A percentile compares a stretch with the other conserved stretches of the same genome.
phyloP scores from a whole-genome alignment of 768 basidiomycete genomes.

The Collybia sp. region DNA sequence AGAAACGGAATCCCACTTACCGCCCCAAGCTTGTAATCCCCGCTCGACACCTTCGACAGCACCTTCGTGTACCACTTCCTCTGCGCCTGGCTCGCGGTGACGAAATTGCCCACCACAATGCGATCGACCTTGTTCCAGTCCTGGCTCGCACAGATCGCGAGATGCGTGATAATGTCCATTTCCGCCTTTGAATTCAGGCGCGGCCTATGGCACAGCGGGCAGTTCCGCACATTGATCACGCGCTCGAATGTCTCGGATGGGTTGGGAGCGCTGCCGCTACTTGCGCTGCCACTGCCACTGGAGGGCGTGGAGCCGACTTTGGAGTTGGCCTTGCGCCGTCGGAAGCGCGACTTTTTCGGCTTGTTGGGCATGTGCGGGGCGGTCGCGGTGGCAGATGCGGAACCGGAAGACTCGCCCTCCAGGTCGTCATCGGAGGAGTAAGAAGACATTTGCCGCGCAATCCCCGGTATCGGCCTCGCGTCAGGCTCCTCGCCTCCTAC shows the following conservation, averaged over 20 bases:
- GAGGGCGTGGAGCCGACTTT: conserved; percentile 10
- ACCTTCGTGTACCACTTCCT: neutral
- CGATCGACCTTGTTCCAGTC: neutral
- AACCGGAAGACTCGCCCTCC: conserved; percentile 28
- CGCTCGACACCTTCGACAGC: neutral
- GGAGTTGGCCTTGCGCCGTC: conserved; percentile 3
- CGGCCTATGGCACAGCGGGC: neutral
- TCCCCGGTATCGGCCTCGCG: conserved; percentile 7
- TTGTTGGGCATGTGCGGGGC: conserved; percentile 2
- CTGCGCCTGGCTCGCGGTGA: neutral
- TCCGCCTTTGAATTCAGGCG: neutral
- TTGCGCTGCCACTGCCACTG: conserved; percentile 9
- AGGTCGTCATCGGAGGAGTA: conserved; percentile 35
- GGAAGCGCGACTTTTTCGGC: conserved; percentile 12
- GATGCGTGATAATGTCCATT: neutral
- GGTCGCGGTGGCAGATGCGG: conserved; percentile 5
- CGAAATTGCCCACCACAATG: neutral
- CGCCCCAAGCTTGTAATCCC: neutral
- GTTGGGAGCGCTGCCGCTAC: conserved; percentile 8
- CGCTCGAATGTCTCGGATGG: conserved; percentile 53
- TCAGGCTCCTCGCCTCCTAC: conserved; percentile 5
- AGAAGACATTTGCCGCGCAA: conserved; percentile 26
- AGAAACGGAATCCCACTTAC: neutral
- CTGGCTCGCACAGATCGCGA: neutral
- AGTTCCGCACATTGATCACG: conserved; percentile 84